Evolutionary conservation across 2,329 filamentous ascomycete genomes (phyloP).

Genomic region (Metarhizium sp.): DNA sequence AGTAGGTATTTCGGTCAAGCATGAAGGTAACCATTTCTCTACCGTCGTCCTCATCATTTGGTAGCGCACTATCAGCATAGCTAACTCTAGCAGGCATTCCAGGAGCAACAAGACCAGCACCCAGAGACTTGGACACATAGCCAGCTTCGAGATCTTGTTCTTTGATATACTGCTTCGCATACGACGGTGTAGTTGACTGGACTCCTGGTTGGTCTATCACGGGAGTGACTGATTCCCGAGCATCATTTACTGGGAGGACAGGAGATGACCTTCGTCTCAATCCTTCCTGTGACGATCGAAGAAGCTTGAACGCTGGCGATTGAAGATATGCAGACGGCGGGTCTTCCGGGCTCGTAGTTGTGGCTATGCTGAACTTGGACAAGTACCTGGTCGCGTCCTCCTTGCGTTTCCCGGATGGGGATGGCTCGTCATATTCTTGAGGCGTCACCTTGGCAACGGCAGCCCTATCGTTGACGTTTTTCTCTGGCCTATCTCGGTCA

Average conservation of each 20-base stretch:
- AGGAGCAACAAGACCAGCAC: not conserved
- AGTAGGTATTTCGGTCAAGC: constrained; percentile 25
- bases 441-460: not conserved
- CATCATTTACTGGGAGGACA: constrained; percentile 28
- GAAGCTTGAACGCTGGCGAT: constrained; percentile 2
- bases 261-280: constrained; percentile 40
- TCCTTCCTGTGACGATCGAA: constrained; percentile 14
- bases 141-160: not conserved
- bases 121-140: not conserved
- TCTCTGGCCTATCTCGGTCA: not conserved
- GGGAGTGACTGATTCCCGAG: not conserved
- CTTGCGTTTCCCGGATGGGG: not conserved
- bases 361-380: constrained; percentile 23
- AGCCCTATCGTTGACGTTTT: not conserved
- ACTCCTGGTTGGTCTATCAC: not conserved
- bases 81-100: not conserved
- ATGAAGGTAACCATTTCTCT: constrained; percentile 33
- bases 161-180: not conserved
- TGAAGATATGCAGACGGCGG: constrained; percentile 1
- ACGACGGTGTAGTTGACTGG: not conserved
- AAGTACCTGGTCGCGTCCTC: constrained; percentile 10
- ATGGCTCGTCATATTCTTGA: not conserved
- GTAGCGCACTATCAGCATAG: not conserved
- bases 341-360: constrained; percentile 10
- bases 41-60: constrained; percentile 16